Conservation (phyloP, 139 green algal species). For the Dunaliella primolecta region DNA sequence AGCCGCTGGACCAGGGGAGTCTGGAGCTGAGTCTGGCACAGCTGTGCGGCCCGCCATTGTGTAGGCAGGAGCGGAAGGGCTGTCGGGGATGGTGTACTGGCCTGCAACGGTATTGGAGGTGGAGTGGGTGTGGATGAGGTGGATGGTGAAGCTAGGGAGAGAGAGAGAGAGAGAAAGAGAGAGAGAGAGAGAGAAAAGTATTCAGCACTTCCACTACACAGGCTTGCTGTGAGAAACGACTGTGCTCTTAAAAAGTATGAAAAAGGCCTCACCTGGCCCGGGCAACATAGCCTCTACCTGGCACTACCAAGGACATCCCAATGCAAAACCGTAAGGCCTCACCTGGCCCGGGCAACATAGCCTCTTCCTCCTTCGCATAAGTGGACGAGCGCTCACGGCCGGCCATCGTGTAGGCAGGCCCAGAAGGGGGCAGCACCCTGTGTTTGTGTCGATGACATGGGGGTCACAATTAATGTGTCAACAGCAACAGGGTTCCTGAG, state of each 20-base stretch:
- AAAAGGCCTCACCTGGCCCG: slow-evolving; percentile 6
- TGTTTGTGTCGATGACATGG: too few relatives aligned
- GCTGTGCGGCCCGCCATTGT: background rate
- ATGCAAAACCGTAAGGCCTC: too few relatives aligned
- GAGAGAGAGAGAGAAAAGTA: too few relatives aligned
- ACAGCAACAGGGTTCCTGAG: too few relatives aligned
- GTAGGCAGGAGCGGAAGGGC: slow-evolving; percentile 19
- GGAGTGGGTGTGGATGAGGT: background rate
- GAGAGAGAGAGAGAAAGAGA: too few relatives aligned
- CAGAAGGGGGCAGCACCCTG: background rate
- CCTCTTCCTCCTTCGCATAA: background rate
- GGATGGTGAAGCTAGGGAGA: background rate
- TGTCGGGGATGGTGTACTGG: slow-evolving; percentile 5
- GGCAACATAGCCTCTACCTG: background rate
- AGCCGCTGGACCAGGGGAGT: slow-evolving; percentile 5
- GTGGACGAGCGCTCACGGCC: background rate
- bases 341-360: background rate
- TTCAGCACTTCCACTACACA: too few relatives aligned
- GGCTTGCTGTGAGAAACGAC: too few relatives aligned
- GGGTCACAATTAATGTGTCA: too few relatives aligned
- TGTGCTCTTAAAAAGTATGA: too few relatives aligned
- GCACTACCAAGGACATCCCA: too few relatives aligned
- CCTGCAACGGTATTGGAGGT: background rate
- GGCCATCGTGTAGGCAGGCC: background rate
- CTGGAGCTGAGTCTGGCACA: background rate